Base-by-base conservation (phyloP, 2,329 filamentous ascomycete species). In the Paramyrothecium sp. region DNA sequence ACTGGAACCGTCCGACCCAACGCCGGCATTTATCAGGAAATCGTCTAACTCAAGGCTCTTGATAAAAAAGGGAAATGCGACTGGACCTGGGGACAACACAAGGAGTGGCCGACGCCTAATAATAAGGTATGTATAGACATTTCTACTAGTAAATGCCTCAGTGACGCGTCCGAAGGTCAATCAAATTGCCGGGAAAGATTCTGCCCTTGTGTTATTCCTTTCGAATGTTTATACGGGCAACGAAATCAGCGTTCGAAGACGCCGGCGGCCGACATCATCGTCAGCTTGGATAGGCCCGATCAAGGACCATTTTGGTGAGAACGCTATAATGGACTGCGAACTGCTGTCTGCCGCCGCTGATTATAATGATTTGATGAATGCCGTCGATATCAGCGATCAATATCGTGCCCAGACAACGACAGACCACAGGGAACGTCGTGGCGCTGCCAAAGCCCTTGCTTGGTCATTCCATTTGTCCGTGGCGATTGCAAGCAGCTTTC, bases 1-100 rank as follows among this genome's bases (percentile, higher is more conserved):
- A 50, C 48, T 50, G 48, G 48, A 50, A 50, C 48, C 48, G 20
- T 50, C 20, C 20, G 48, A 22, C 48, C 48, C 48, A 50, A 50
- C 8, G n/a, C 48, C 16, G 48, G 20, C 11, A 50, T 50, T 23
- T 50, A 23, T 13, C 22, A 50, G 48, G 48, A 50, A 23, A 50
- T 50, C 8, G 19, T 50, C 20, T 11, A 50, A 50, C 48, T 50
- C 48, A 50, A 50, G 21, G 48, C 48, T 50, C 20, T 50, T 22
- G 21, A 50, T 50, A 50, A 22, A 50, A 50, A 13, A 23, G 21
- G 48, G 17, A 8, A 50, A 21, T 23, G 11, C 22, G 48, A 22
- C 12, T 50, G 48, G 48, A 50, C 7, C 22, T 50, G 8, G 44
- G 44, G 44, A 48, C 44, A 48, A 48, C 44, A 50, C 21, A 19